These are phyloP conservation scores for Geosmithia putterillii DNA, from an alignment of 2,329 filamentous ascomycete species.

Conservation along the genomic window DNA sequence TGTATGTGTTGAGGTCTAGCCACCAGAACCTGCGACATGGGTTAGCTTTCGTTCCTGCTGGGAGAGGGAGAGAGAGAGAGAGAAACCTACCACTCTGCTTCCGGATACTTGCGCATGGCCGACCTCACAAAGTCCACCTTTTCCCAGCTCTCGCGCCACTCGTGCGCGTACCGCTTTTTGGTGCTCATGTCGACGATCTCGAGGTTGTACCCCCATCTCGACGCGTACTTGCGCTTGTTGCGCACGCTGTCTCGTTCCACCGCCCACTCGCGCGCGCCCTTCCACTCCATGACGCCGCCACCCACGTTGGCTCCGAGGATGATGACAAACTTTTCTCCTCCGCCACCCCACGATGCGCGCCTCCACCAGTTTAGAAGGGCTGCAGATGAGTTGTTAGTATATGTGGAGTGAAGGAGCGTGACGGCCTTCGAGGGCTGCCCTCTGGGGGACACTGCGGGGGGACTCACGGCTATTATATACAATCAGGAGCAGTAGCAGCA, in stretches of 20 bases:
- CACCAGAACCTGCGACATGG: constrained; percentile 79
- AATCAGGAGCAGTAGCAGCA: constrained; percentile 49
- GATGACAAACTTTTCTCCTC: constrained; percentile 84
- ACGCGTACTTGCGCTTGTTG: constrained; percentile 85
- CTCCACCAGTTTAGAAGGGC: constrained; percentile 53
- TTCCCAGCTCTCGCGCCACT: constrained; percentile 99
- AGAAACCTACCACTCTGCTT: constrained; percentile 77
- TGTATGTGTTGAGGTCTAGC: constrained; percentile 92
- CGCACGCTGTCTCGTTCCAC: constrained; percentile 92
- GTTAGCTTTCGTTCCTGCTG: constrained; percentile 4
- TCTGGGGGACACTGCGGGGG: background rate
- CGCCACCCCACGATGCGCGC: constrained; percentile 60
- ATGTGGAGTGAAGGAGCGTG: too few species aligned
- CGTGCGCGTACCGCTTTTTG: constrained; percentile 95
- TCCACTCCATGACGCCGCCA: constrained; percentile 98
- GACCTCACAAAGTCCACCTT: constrained; percentile 91
- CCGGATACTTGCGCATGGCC: constrained; percentile 82
- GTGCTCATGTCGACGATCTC: constrained; percentile 98
- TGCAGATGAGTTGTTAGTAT: constrained; percentile 11
- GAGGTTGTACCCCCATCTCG: constrained; percentile 85
- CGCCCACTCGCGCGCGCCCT: constrained; percentile 92
- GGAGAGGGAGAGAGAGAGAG: background rate
- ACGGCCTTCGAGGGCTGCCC: too few species aligned
- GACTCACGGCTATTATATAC: constrained; percentile 66
- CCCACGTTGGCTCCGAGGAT: constrained; percentile 89